Evolutionary conservation across 1,284 basidiomycete genomes (phyloP).

Genomic region (Afroboletus lepidellus): DNA sequence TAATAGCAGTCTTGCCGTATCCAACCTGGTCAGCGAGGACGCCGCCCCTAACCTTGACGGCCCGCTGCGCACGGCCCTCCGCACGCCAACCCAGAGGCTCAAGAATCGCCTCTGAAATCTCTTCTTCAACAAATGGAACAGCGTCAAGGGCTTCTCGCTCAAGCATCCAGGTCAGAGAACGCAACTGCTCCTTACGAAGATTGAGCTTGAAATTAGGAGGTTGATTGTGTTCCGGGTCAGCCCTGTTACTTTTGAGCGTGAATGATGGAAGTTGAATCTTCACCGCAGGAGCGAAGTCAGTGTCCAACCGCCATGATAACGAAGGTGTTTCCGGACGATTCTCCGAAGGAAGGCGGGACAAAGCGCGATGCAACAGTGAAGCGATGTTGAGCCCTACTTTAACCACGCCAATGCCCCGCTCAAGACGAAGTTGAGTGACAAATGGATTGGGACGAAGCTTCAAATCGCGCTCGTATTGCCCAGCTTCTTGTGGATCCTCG

Average conservation of each 20-base stretch:
- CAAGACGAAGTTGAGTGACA: constrained; percentile 82
- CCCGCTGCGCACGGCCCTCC: constrained; percentile 84
- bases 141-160: constrained; percentile 69
- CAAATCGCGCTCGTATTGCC: constrained; percentile 82
- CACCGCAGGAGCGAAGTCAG: constrained; percentile 68
- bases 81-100: constrained; percentile 89
- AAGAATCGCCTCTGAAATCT: constrained; percentile 88
- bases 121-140: constrained; percentile 85
- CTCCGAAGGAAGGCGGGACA: constrained; percentile 71
- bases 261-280: constrained; percentile 66
- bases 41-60: constrained; percentile 78
- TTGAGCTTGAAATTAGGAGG: constrained; percentile 74
- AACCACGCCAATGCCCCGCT: constrained; percentile 66
- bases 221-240: constrained; percentile 72
- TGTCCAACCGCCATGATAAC: constrained; percentile 81
- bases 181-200: constrained; percentile 83
- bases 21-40: constrained; percentile 96
- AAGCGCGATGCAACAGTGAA: constrained; percentile 85
- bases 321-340: constrained; percentile 51
- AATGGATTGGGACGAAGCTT: constrained; percentile 88
- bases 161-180: constrained; percentile 94
- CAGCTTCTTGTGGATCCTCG: constrained; percentile 83
- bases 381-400: constrained; percentile 87
- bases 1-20: constrained; percentile 96
- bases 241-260: constrained; percentile 73